These are phyloP conservation scores for Pelargonium fulgidum DNA, from an alignment of 441 rosid genomes.

Conservation along the genomic window DNA sequence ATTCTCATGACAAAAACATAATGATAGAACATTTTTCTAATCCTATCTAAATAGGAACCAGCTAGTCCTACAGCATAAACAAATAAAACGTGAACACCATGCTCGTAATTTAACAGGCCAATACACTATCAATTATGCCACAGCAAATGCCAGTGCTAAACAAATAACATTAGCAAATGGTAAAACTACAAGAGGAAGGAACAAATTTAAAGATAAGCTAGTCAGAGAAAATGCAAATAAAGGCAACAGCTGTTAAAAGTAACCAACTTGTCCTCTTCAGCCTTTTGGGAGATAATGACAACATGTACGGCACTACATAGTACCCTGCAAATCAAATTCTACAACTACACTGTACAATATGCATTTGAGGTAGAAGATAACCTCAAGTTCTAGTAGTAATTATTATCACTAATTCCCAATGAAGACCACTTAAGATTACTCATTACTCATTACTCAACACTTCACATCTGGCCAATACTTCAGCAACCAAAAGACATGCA, in stretches of 20 bases:
- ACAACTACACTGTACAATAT: background rate
- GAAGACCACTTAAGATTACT: no score
- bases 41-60: background rate
- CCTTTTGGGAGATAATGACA: background rate
- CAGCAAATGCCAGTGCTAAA: background rate
- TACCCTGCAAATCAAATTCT: background rate
- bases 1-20: background rate
- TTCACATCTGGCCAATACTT: no score
- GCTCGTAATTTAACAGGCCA: background rate
- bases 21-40: background rate
- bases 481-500: background rate
- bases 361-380: background rate
- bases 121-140: background rate
- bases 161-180: background rate
- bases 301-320: background rate
- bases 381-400: background rate
- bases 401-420: background rate
- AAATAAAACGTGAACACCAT: background rate
- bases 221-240: background rate
- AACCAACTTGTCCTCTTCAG: background rate
- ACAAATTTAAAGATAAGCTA: background rate
- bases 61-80: no score
- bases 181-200: background rate
- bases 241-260: background rate
- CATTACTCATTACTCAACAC: background rate